Conservation (phyloP, 2,329 filamentous ascomycete genomes). For the Albophoma yamanashiensis region DNA sequence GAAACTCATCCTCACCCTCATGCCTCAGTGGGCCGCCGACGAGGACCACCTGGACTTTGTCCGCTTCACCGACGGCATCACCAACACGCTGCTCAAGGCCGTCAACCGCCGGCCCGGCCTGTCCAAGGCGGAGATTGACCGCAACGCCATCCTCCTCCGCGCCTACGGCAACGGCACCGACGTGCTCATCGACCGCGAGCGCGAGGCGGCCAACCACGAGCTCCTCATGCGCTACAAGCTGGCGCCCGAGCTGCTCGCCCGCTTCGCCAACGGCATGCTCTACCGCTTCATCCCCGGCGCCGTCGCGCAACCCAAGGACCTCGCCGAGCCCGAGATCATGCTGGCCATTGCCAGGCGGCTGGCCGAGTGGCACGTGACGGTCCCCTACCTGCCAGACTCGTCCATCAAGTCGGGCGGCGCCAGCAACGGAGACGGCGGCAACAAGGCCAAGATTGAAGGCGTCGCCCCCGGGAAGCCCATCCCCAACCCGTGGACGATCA, state of each 20-base stretch:
- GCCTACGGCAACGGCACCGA: conserved; percentile 94
- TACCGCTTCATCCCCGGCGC: conserved; percentile 82
- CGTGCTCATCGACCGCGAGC: conserved; percentile 88
- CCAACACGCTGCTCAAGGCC: conserved; percentile 82
- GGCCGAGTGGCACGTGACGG: conserved; percentile 82
- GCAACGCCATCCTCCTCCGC: conserved; percentile 76
- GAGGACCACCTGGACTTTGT: conserved; percentile 73
- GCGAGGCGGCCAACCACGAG: conserved; percentile 71
- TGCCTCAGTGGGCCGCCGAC: conserved; percentile 70
- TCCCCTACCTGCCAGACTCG: conserved; percentile 42
- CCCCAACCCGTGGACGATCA: conserved; percentile 90
- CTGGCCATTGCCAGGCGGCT: conserved; percentile 73
- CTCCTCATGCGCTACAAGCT: conserved; percentile 74
- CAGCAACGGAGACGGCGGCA: conserved; percentile 23
- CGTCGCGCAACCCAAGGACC: conserved; percentile 69
- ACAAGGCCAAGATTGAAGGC: conserved; percentile 32
- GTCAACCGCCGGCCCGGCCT: conserved; percentile 56
- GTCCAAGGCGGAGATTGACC: conserved; percentile 64
- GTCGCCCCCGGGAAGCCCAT: conserved; percentile 56
- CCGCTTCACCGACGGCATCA: conserved; percentile 95
- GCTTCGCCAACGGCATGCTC: conserved; percentile 92
- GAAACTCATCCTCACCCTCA: conserved; percentile 65
- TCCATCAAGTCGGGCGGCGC: conserved; percentile 4
- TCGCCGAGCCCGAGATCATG: conserved; percentile 67
- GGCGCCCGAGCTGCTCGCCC: conserved; percentile 76